Base-by-base conservation (phyloP, 805 yeast species). In the Candida coleopterorum region DNA sequence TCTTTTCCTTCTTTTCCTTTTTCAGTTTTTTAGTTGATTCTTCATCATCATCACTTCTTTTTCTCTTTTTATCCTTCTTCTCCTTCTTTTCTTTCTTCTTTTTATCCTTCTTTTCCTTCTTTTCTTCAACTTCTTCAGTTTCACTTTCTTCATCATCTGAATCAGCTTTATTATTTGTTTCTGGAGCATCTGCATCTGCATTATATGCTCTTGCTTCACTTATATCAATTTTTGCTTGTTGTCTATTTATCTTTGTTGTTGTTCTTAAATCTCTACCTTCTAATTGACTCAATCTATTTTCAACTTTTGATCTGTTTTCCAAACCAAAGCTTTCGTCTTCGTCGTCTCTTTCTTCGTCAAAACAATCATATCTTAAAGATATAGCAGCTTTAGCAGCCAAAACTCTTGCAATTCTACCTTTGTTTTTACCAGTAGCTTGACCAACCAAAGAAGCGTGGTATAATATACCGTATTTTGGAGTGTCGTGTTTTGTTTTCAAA, bases 371-470 rank as follows among this genome's bases (percentile, higher is more conserved):
- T 74, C 98, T 85, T 52, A 90, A 73, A 44, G 96, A 85, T 54
- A 93, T 94, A 38, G 98, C 95, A 49, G 97, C 95, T 73, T 93
- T 93, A 42, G 97, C 97, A 52, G 98, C 98, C 47, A 93, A 77
- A 50, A 93, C 96, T 73, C 98, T 83, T 41, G 98, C 97, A 61
- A 93, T 87, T 74, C 89, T 93, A 72, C 98, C 98, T 76, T 93
- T 93, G 73, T 93, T 93, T 69, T 85, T 85, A 68, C 96, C 96
- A 35, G 95, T 76, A 41, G 98, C 98, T 74, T 90, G 96, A 48
- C 98, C 98, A 50, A 93, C 94, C 47, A 93, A 74, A 21, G 96
- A 86, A 40, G 97, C 96, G 62, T 93, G 97, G 74, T 93, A 93
- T 51, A 93, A 74, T 55, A 93, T 74, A 72, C 98, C 98, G 60